phyloP scores from a whole-genome alignment of 345 rosid genomes.

The Triadica sebifera region DNA sequence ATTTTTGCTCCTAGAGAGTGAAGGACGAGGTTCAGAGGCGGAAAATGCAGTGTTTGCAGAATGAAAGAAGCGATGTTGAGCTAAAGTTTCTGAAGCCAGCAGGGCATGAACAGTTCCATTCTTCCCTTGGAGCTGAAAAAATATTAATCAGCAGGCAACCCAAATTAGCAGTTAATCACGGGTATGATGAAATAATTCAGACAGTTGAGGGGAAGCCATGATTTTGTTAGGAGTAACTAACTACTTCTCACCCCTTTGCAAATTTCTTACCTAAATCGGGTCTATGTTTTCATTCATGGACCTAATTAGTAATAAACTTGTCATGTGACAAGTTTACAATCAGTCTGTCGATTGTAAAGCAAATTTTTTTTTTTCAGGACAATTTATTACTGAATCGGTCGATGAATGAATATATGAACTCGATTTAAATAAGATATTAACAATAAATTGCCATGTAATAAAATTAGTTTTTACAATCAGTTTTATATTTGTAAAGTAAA shows the following conservation, averaged over 20 bases:
- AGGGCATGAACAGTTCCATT: slow-evolving; percentile 62
- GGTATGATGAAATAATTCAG: slow-evolving; percentile 26
- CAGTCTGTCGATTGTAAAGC: too few species aligned
- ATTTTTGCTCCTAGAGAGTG: slow-evolving; percentile 43
- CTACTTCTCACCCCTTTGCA: background rate
- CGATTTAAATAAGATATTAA: too few species aligned
- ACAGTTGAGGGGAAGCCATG: slow-evolving; percentile 23
- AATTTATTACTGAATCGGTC: too few species aligned
- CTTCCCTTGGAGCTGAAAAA: slow-evolving; percentile 41
- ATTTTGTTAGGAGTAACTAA: background rate
- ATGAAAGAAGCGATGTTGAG: slow-evolving; percentile 28
- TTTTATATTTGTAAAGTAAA: too few species aligned
- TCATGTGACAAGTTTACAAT: too few species aligned
- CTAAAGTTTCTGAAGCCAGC: slow-evolving; percentile 35
- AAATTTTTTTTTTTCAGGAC: too few species aligned
- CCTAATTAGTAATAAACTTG: too few species aligned
- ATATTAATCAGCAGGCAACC: slow-evolving; percentile 17
- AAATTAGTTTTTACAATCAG: too few species aligned
- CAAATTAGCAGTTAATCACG: slow-evolving; percentile 18
- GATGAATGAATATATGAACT: too few species aligned
- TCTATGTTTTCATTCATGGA: too few species aligned
- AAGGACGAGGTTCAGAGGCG: slow-evolving; percentile 69
- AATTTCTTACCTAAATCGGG: slow-evolving; percentile 13
- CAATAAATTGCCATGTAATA: too few species aligned
- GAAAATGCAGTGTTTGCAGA: slow-evolving; percentile 35